Percentiles rank a stretch among this genome's conserved stretches.
Conservation (phyloP, 139 green algal genomes). For the Gonium pectorale region DNA sequence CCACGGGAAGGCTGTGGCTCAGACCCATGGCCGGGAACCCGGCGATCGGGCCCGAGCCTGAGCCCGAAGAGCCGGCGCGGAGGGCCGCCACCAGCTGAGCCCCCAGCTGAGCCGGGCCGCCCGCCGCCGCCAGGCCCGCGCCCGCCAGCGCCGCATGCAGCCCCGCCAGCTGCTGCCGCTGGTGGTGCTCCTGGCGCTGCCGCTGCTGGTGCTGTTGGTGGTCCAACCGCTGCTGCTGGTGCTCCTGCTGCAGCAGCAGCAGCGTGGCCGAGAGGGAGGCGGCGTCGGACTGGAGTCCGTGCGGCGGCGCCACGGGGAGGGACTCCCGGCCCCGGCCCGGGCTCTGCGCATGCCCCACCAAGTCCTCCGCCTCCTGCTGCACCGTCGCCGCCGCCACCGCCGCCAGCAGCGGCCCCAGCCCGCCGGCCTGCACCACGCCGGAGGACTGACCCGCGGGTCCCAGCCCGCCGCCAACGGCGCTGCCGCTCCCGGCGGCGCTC, state of each 20-base stretch:
- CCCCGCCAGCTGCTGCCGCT: not conserved
- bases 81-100: not conserved
- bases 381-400: constrained; percentile 1
- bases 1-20: constrained; percentile 7
- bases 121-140: not conserved
- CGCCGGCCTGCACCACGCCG: not conserved
- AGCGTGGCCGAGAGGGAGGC: constrained; percentile 8
- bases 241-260: constrained; percentile 35
- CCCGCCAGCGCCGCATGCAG: not conserved
- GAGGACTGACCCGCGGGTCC: not conserved
- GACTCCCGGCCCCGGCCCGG: not conserved
- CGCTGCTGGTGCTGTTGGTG: not conserved
- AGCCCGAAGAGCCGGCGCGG: not conserved
- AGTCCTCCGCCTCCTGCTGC: not conserved
- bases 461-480: not conserved
- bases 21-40: not conserved
- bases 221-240: constrained; percentile 1
- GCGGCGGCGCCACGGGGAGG: not conserved
- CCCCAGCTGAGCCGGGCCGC: not conserved
- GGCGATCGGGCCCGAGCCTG: not conserved
- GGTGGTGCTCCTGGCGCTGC: constrained; percentile 6
- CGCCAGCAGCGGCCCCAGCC: constrained; percentile 5
- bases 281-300: not conserved
- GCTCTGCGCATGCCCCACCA: not conserved
- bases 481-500: not conserved